These are phyloP conservation scores for Breviolum minutum DNA, from an alignment of 73 alveolate species.

Conservation along the genomic window DNA sequence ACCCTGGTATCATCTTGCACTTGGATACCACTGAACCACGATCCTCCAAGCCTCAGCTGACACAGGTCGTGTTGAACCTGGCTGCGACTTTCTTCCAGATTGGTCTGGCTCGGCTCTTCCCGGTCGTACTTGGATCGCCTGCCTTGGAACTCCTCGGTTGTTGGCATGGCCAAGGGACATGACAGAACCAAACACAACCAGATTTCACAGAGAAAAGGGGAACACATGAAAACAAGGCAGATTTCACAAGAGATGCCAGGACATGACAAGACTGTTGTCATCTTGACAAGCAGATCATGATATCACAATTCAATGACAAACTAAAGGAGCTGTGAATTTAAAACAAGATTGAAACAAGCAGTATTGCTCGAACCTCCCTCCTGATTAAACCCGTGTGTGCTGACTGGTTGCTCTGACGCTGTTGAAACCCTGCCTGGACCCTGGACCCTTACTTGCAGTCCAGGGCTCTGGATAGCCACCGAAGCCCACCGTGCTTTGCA, in stretches of 20 bases:
- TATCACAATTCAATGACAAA: no score
- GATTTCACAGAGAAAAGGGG: no score
- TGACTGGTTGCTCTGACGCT: no score
- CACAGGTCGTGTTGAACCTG: slow-evolving; percentile 40
- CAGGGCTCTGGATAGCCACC: slow-evolving; percentile 82
- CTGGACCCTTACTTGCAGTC: neutral
- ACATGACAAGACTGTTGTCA: no score
- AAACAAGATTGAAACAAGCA: no score
- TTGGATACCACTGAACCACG: neutral
- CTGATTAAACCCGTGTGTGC: no score
- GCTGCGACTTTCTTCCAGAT: neutral
- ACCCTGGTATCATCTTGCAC: neutral
- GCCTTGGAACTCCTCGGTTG: slow-evolving; percentile 60
- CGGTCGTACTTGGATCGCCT: slow-evolving; percentile 30
- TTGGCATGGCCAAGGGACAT: neutral
- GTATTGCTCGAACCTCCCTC: no score
- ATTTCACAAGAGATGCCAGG: no score
- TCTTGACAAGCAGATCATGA: no score
- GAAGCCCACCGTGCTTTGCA: slow-evolving; percentile 83
- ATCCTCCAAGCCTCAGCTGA: slow-evolving; percentile 5
- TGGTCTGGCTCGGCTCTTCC: neutral
- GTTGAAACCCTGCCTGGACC: no score
- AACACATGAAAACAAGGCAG: no score
- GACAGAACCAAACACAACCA: neutral
- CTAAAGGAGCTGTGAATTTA: no score